Conservation (phyloP, 441 rosid genomes). For the Gossypium davidsonii region DNA sequence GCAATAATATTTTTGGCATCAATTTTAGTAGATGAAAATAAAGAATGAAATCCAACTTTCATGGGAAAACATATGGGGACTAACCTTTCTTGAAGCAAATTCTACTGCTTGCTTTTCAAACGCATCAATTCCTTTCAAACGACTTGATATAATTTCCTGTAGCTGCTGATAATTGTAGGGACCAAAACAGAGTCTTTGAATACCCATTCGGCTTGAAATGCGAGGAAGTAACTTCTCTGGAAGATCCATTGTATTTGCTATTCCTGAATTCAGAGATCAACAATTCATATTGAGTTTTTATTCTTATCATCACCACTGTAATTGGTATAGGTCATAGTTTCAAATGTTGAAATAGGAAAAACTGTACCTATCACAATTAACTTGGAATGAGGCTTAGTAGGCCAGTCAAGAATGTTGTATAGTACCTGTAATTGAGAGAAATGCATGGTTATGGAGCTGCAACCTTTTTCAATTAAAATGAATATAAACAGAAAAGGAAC, state of each 20-base stretch:
- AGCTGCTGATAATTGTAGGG: constrained; percentile 90
- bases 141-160: constrained; percentile 83
- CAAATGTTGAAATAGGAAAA: not conserved
- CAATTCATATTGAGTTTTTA: not conserved
- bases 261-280: constrained; percentile 40
- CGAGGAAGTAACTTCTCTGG: constrained; percentile 98
- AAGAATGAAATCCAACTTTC: constrained; percentile 3
- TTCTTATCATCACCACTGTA: constrained; percentile 8
- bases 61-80: constrained; percentile 8
- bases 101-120: constrained; percentile 93
- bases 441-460: constrained; percentile 3
- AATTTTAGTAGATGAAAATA: not conserved
- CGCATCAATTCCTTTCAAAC: constrained; percentile 71
- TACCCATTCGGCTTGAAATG: constrained; percentile 93
- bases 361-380: constrained; percentile 68
- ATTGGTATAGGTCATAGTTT: not conserved
- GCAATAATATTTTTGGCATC: not conserved
- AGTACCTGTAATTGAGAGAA: constrained; percentile 43
- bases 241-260: constrained; percentile 98
- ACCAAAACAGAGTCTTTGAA: constrained; percentile 92
- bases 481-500: not conserved
- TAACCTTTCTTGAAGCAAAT: constrained; percentile 90
- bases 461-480: not conserved
- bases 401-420: constrained; percentile 94
- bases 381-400: constrained; percentile 80